These are phyloP conservation scores for Solanum paucissectum DNA, from an alignment of 257 asterid genomes.

Conservation along the genomic window DNA sequence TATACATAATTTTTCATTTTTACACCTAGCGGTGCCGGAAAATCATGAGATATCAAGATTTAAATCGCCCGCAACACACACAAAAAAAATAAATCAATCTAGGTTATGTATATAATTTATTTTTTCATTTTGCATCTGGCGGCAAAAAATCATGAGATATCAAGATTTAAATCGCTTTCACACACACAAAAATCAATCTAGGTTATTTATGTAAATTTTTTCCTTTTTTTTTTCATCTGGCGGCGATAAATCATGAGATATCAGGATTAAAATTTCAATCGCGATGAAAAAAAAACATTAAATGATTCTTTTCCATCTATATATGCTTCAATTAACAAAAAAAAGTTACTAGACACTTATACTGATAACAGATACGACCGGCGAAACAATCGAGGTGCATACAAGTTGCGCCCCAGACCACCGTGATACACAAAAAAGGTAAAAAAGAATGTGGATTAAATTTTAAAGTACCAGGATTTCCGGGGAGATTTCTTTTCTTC, in stretches of 20 bases:
- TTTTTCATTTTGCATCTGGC: neutral
- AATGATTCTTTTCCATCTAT: neutral
- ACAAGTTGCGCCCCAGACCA: neutral
- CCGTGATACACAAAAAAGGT: neutral
- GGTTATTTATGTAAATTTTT: neutral
- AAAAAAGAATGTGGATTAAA: neutral
- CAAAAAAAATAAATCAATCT: neutral
- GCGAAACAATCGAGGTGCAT: neutral
- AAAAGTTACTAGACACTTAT: neutral
- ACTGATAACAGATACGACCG: neutral
- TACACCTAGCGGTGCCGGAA: neutral
- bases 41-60: neutral
- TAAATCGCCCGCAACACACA: neutral
- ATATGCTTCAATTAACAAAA: neutral
- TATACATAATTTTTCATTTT: neutral
- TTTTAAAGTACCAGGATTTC: slow-evolving; percentile 53
- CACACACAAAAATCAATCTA: neutral
- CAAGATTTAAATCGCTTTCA: neutral
- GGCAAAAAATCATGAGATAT: neutral
- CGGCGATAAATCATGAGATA: neutral
- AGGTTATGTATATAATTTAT: neutral
- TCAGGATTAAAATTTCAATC: neutral
- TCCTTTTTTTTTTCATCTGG: neutral
- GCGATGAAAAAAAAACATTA: neutral
- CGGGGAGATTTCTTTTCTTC: slow-evolving; percentile 82